Conservation (phyloP, 106 monocot species). For the Alisma plantagoaquatica region DNA sequence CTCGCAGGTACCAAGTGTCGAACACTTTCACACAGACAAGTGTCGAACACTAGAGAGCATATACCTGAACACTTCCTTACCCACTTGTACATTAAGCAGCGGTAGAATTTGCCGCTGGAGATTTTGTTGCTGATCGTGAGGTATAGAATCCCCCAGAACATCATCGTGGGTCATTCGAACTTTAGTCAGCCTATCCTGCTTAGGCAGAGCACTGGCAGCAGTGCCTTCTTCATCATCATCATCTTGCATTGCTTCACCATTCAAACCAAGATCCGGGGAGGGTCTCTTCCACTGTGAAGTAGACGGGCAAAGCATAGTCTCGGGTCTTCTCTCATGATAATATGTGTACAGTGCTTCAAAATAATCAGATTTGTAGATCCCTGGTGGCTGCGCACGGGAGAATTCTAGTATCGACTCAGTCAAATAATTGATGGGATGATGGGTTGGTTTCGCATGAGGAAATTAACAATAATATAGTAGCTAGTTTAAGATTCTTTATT, state of each 20-base stretch:
- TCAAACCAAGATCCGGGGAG: constrained; percentile 25
- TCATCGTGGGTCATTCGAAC: constrained; percentile 24
- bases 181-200: constrained; percentile 9
- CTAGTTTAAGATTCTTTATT: too few relatives aligned
- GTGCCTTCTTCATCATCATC: constrained; percentile 24
- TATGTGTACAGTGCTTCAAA: constrained; percentile 19
- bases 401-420: constrained; percentile 22
- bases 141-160: constrained; percentile 27
- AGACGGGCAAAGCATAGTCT: constrained; percentile 12
- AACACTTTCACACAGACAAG: too few relatives aligned
- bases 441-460: constrained; percentile 14
- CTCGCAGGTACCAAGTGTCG: too few relatives aligned
- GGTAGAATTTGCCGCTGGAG: constrained; percentile 6
- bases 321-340: constrained; percentile 29
- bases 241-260: constrained; percentile 27
- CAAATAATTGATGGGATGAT: constrained; percentile 7
- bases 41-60: too few relatives aligned
- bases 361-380: constrained; percentile 28
- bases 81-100: constrained; percentile 6
- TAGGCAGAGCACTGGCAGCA: too few relatives aligned
- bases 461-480: constrained; percentile 22
- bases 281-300: constrained; percentile 30
- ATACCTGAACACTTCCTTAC: too few relatives aligned
- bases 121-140: constrained; percentile 12
- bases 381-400: constrained; percentile 17